Base-by-base conservation (phyloP, 345 rosid species). In the Bruguiera sexangula region DNA sequence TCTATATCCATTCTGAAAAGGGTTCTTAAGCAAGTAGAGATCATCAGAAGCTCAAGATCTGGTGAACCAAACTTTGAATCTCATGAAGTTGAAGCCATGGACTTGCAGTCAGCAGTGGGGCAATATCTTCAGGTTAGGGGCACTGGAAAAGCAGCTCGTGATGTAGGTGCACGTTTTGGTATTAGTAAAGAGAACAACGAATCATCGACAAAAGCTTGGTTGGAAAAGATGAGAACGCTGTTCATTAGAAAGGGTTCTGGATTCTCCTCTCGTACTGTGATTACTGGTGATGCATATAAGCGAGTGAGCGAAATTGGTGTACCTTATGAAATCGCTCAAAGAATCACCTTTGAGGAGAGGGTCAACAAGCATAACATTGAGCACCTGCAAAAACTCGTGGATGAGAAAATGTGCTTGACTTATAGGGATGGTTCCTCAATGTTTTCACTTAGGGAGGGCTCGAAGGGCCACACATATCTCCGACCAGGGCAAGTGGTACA, bases 161-260 rank as follows among this genome's bases (percentile, higher is more conserved):
- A 83, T 65, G 84, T 84, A 4, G 96, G 85, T 52, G 59, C 81
- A 62, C 81, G 89, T 39, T 87, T 68, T 64, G 96, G 96, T 59
- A 64, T 88, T 24, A 78, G 69, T 24, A 86, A 85, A 74, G 87
- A 87, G 59, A 73, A 85, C 7, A 63, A 72, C 62, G 82, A 66
- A 53, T 87, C 96, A 10, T 81, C 97, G 34, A 86, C 97, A 30
- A 95, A 92, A 52, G 96, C 93, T 2, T 95, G 99, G 99, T 75
- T 86, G 26, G 98, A 95, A 70, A 95, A 95, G 70, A 95, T 95
- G 89, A 79, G 82, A 62, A 95, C 92, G 0, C 75, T 95, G 56
- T 95, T 95, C 78, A 92, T 95, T 2, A 87, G 89, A 43, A 95
- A 95, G 79, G 96, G 99, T 31, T 91, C 92, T 37, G 99, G 99